phyloP scores from a whole-genome alignment of 805 yeast genomes.

The Metschnikowia kunwiensis region DNA sequence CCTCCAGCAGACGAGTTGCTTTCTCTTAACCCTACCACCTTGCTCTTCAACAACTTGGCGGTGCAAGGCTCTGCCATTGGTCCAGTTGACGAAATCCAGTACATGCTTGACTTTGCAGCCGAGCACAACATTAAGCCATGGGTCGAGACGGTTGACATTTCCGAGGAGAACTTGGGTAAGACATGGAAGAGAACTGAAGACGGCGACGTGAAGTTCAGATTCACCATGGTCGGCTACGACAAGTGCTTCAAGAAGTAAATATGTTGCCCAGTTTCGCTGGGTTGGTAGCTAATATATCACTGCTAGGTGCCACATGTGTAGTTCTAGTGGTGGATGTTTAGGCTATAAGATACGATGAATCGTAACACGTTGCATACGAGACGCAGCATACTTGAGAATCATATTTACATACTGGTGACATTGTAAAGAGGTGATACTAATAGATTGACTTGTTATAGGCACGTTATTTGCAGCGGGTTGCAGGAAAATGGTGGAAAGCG shows the following conservation, averaged over 20 bases:
- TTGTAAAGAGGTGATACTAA: too few species aligned
- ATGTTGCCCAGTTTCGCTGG: too few species aligned
- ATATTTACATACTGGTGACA: too few species aligned
- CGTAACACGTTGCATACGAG: too few species aligned
- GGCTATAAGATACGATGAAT: too few species aligned
- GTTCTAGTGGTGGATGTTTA: too few species aligned
- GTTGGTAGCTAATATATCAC: too few species aligned
- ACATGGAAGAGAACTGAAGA: slow-evolving; percentile 16
- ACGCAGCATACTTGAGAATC: too few species aligned
- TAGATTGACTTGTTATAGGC: too few species aligned
- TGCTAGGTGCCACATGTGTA: too few species aligned
- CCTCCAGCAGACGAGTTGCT: slow-evolving; percentile 15
- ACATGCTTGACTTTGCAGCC: slow-evolving; percentile 20
- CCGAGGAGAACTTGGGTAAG: slow-evolving; percentile 16
- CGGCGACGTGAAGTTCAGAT: slow-evolving; percentile 20
- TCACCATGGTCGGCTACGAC: slow-evolving; percentile 19
- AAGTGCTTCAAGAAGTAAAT: slow-evolving; percentile 16
- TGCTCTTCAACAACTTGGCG: slow-evolving; percentile 15
- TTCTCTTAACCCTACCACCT: slow-evolving; percentile 8
- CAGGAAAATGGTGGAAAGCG: too few species aligned
- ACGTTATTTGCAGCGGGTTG: too few species aligned
- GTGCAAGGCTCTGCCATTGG: slow-evolving; percentile 19
- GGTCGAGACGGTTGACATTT: slow-evolving; percentile 19
- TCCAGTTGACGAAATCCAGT: slow-evolving; percentile 15
- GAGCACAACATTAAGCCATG: slow-evolving; percentile 19